Base-by-base conservation (phyloP, 176 grass and related monocot species). In the Eragrostis nindensis region DNA sequence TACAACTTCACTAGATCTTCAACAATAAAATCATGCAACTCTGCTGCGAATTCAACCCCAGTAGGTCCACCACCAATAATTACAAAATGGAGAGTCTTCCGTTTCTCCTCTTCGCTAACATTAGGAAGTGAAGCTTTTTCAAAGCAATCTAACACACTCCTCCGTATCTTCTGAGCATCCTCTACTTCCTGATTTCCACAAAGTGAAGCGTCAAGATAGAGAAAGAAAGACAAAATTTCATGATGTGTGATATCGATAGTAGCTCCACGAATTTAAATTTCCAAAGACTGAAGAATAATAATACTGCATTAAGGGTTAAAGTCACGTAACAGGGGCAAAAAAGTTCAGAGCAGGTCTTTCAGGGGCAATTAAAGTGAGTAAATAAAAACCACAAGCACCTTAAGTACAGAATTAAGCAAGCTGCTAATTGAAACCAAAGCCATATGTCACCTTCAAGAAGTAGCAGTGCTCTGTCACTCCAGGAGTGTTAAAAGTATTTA, bases 21-120 rank as follows among this genome's bases (percentile, higher is more conserved):
- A 0, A 91, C 71, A 66, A 98, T 83, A 89, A 92, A 98, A 87
- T 98, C 95, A 81, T 98, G 95, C 77, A 98, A 78, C 81, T 98
- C 95, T 60, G 95, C 95, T 56, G 95, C 88, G 87, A 98, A 98
- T 85, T 98, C 95, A 69, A 98, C 95, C 44, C 95, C 95, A 75
- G 95, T 98, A 49, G 95, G 95, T 66, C 95, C 95, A 68, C 92
- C 95, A 59, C 95, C 95, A 71, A 98, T 91, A 78, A 98, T 83
- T 42, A 98, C 90, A 83, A 98, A 98, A 90, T 98, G 92, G 56
- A 98, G 90, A 42, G 60, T 74, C 74, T 83, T 91, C 78, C 48
- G 88, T 86, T 89, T 94, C 78, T 90, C 80, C 71, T 98, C 95
- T 76, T 93, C 92, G 59, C 77, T 79, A 62, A 95, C 70, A 73